Evolutionary conservation across 768 basidiomycete genomes (phyloP).

Genomic region (Tylopilus rubrobrunneus): DNA sequence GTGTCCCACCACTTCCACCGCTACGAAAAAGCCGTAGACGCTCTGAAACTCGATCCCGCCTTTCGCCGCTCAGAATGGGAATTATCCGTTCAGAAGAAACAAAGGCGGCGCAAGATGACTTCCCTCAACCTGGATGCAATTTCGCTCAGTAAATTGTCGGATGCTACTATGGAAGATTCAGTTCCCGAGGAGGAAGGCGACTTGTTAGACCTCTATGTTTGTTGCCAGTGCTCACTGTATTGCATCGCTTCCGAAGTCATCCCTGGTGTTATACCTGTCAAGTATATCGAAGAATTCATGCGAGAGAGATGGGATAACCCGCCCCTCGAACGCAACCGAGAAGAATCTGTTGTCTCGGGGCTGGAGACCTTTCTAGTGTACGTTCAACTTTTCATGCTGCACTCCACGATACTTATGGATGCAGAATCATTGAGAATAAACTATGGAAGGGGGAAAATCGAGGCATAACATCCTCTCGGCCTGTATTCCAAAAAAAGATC

Average conservation of each 20-base stretch:
- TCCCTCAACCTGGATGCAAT: slow-evolving; percentile 32
- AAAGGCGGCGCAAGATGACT: slow-evolving; percentile 50
- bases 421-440: slow-evolving; percentile 70
- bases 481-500: slow-evolving; percentile 57
- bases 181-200: slow-evolving; percentile 42
- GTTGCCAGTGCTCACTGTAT: slow-evolving; percentile 80
- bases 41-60: slow-evolving; percentile 62
- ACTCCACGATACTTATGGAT: slow-evolving; percentile 1
- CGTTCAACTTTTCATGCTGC: slow-evolving; percentile 22
- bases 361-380: slow-evolving; percentile 69
- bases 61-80: slow-evolving; percentile 61
- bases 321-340: slow-evolving; percentile 46
- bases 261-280: slow-evolving; percentile 66
- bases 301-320: slow-evolving; percentile 63
- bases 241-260: slow-evolving; percentile 67
- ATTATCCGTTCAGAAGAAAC: slow-evolving; percentile 44
- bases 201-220: slow-evolving; percentile 73
- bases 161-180: slow-evolving; percentile 31
- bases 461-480: slow-evolving; percentile 48
- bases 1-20: slow-evolving; percentile 80
- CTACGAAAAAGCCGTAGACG: slow-evolving; percentile 67
- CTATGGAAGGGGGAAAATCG: slow-evolving; percentile 70
- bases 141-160: slow-evolving; percentile 21
- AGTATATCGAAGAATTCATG: slow-evolving; percentile 58
- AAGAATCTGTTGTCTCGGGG: slow-evolving; percentile 50